Conservation (phyloP, 73 alveolate species). For the Paramecium primaurelia region DNA sequence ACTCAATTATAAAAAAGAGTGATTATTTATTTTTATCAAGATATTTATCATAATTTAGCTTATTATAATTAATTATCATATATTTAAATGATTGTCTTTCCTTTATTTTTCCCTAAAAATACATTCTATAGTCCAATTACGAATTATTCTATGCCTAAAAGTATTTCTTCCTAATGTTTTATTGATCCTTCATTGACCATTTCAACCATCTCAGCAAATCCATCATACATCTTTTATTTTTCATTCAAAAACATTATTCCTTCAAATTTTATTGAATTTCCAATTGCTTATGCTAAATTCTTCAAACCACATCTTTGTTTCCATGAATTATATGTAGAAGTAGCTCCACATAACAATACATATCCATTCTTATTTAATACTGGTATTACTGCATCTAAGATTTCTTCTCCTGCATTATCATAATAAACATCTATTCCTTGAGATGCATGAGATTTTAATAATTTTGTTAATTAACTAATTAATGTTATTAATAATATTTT, state of each 20-base stretch:
- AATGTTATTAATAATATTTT: background rate
- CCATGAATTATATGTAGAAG: constrained; percentile 43
- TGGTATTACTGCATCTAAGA: constrained; percentile 43
- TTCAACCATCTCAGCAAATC: constrained; percentile 19
- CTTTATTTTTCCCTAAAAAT: constrained; percentile 69
- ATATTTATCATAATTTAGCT: background rate
- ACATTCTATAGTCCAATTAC: constrained; percentile 61
- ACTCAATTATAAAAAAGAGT: constrained; percentile 18
- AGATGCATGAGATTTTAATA: constrained; percentile 5
- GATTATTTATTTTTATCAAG: background rate
- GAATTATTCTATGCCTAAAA: constrained; percentile 63
- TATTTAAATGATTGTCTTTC: constrained; percentile 63
- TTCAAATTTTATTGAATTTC: background rate
- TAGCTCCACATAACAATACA: constrained; percentile 56
- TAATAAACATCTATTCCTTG: constrained; percentile 55
- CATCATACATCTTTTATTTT: constrained; percentile 9
- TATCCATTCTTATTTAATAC: background rate
- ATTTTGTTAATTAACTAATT: constrained; percentile 26
- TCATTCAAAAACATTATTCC: constrained; percentile 14
- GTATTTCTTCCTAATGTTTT: constrained; percentile 68
- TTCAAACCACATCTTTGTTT: constrained; percentile 43
- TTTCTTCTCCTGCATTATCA: constrained; percentile 61
- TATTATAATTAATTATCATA: background rate
- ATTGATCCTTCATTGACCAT: constrained; percentile 9
- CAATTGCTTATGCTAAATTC: background rate